Evolutionary conservation across 2,329 filamentous ascomycete species (phyloP), one percentile per base, ranked within the genome.

Genomic region (Fusarium neocosmosporiellum): DNA sequence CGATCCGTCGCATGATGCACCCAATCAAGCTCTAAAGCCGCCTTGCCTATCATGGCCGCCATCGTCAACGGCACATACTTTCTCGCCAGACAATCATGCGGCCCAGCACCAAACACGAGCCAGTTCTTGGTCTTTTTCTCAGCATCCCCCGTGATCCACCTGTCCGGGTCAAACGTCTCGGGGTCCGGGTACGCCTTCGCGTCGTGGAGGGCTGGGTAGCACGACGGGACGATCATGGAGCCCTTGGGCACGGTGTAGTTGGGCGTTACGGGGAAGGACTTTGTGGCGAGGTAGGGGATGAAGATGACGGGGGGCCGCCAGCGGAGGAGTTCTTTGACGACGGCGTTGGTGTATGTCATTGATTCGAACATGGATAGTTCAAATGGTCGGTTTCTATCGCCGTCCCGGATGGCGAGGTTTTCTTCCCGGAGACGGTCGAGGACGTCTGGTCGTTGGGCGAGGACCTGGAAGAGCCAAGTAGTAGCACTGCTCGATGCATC

Each of bases 401-500:
- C 86, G 4, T 77, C 80, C 0, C 86, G 78, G 0, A 80, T 84
- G 0, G 78, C 78, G 0, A 88, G 78, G 50, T 88, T 88, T 70
- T 88, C 86, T 33, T 83, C 78, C 3, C 86, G 83, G 4, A 88
- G 29, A 1, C 81, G 81, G 20, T 83, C 76, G 0, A 88, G 80
- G 0, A 88, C 82, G 48, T 88, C 86, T 0, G 86, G 86, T 2
- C 86, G 75, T 65, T 88, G 86, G 2, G 86, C 86, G 1, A 88
- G 79, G 34, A 87, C 79, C 66, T 88, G 86, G 77, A 88, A 88
- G 0, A 88, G 73, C 85, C 85, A 88, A 0, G 84, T 88, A 0
- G 86, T 88, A 10, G 87, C 82, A 63, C 86, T 88, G 76, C 85
- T 87, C 0, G 85, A 87, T 1, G 86, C 87, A 70, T 88, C 86